Percentiles rank a stretch among this genome's conserved stretches.
These are phyloP conservation scores for Pleurotus eryngii DNA, from an alignment of 768 basidiomycete species.

Conservation along the genomic window DNA sequence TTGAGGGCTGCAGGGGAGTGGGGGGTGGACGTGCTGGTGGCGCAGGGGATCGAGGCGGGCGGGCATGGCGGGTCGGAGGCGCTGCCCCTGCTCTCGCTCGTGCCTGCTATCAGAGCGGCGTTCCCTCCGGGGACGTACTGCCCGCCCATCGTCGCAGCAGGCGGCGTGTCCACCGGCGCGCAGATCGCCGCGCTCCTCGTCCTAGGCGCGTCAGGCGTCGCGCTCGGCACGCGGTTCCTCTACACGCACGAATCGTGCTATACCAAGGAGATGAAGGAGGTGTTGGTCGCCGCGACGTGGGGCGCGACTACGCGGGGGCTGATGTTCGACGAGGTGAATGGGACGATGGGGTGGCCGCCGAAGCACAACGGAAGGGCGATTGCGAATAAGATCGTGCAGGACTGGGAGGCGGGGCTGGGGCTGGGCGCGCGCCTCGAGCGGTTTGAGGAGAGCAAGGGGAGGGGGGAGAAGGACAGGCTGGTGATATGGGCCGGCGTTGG, in stretches of 20 bases:
- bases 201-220: conserved; percentile 52
- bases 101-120: conserved; percentile 40
- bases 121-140: conserved; percentile 24
- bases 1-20: conserved; percentile 41
- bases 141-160: conserved; percentile 56
- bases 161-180: conserved; percentile 50
- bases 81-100: conserved; percentile 46
- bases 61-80: conserved; percentile 34
- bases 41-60: conserved; percentile 44
- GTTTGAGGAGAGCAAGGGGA: conserved; percentile 25
- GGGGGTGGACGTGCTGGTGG: conserved; percentile 60
- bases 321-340: conserved; percentile 41
- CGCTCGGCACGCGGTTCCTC: conserved; percentile 57
- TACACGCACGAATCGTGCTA: conserved; percentile 45
- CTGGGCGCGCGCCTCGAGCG: conserved; percentile 26
- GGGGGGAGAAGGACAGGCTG: conserved; percentile 26
- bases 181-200: conserved; percentile 50
- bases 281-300: conserved; percentile 20
- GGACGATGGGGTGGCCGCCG: conserved; percentile 39
- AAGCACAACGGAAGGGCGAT: conserved; percentile 45
- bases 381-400: conserved; percentile 31
- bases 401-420: conserved; percentile 25
- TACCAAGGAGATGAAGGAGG: conserved; percentile 18
- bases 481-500: conserved; percentile 44
- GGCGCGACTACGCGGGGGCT: conserved; percentile 36